Base-by-base conservation (phyloP, 371 early-diverging fungal species). In the Circinella umbellata region DNA sequence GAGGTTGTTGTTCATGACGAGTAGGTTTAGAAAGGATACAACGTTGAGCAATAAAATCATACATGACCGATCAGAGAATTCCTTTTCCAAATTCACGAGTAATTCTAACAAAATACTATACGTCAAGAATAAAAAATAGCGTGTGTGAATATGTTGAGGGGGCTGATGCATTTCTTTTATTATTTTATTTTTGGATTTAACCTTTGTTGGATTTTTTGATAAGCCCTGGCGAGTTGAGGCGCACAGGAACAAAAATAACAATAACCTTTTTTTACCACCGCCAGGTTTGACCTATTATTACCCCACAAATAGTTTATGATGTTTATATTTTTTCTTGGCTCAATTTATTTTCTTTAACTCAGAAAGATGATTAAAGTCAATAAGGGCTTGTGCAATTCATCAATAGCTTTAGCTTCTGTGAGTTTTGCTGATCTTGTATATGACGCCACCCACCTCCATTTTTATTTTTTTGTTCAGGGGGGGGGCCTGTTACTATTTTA, bases 21-120 rank as follows among this genome's bases (percentile, higher is more conserved):
- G 90, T 87, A 69, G 96, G 97, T 90, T 94, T 95, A 79, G 91
- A 86, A 82, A 98, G 85, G 84, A 98, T 96, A 80, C 96, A 95
- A 77, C 98, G 95, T 67, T 77, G 77, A 72, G 96, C 98, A 82
- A 98, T 86, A 73, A 98, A 90, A 77, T 98, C 90, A 72, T 1
- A 98, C 93, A 85, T 98, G 98, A 74, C 97, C 97, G 94, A 86
- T 98, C 98, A 76, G 96, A 94, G 93, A 98, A 97, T 94, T 98
- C 98, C 96, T 98, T 98, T 90, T 98, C 99, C 73, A 0, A 98
- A 90, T 88, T 98, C 99, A 82, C 98, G 96, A 74, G 97, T 95
- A 65, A 98, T 90, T 73, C 86, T 80, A 64, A 61, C 18, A 61
- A 9, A 34, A 10, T 13, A 10, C 60, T 4, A 2, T n/a, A n/a